phyloP scores from a whole-genome alignment of 202 grass and related monocot species.

The Sporobolus alterniflorus region DNA sequence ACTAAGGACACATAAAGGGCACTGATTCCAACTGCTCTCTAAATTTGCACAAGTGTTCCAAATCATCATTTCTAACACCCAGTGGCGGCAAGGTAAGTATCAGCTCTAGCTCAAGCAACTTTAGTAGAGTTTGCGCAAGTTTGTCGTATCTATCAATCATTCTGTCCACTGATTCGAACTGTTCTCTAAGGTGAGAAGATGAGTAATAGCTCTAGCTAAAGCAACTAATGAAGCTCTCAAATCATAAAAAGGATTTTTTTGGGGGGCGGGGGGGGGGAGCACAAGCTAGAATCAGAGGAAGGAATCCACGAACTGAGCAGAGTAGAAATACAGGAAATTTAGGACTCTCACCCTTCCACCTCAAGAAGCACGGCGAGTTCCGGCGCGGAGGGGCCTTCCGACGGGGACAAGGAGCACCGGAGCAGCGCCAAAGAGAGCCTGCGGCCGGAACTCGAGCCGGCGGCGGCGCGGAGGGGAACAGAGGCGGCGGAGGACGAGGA shows the following conservation, averaged over 20 bases:
- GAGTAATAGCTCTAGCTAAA: not conserved
- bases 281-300: conserved; percentile 7
- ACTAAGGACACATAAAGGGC: not conserved
- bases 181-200: too few relatives aligned
- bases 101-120: not conserved
- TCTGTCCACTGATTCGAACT: too few relatives aligned
- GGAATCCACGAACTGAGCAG: not conserved
- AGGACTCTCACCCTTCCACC: conserved; percentile 72
- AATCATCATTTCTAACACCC: not conserved
- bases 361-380: conserved; percentile 70
- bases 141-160: too few relatives aligned
- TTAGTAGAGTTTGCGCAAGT: too few relatives aligned
- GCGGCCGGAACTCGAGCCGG: conserved; percentile 1
- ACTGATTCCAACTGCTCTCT: not conserved
- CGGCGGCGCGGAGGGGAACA: conserved; percentile 23
- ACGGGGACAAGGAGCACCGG: conserved; percentile 32
- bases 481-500: conserved; percentile 15
- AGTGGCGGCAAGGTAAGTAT: not conserved
- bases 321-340: not conserved
- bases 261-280: not conserved
- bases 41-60: not conserved
- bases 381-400: not conserved
- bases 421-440: not conserved
- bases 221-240: not conserved
- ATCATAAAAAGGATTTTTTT: not conserved